These are phyloP conservation scores for Lecanicillium sp. DNA, from an alignment of 2,329 filamentous ascomycete species.

Conservation along the genomic window DNA sequence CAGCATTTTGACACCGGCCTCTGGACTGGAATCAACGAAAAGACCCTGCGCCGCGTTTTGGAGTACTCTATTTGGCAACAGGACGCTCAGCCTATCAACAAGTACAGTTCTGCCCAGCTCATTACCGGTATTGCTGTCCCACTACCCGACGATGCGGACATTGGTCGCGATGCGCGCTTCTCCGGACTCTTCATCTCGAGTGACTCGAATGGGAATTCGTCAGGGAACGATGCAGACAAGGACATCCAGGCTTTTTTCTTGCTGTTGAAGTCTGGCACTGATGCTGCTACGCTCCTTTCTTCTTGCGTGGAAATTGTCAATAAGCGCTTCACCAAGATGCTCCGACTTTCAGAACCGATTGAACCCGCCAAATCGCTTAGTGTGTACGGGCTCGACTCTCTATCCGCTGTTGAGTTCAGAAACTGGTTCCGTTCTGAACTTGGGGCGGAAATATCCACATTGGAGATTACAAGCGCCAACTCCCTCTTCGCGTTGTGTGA, in stretches of 20 bases:
- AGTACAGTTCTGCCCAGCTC: constrained; percentile 15
- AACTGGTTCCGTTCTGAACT: constrained; percentile 18
- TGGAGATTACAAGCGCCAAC: constrained; percentile 20
- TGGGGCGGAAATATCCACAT: constrained; percentile 15
- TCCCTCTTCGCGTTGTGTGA: constrained; percentile 17
- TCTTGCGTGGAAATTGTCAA: constrained; percentile 14
- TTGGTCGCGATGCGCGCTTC: constrained; percentile 18
- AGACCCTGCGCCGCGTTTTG: constrained; percentile 18
- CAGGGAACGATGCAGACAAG: constrained; percentile 7
- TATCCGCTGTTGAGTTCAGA: constrained; percentile 21
- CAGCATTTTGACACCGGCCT: constrained; percentile 7
- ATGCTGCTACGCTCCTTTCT: constrained; percentile 9
- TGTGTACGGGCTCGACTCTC: constrained; percentile 20
- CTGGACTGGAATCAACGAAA: constrained; percentile 19
- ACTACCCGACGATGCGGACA: constrained; percentile 14
- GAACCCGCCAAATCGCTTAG: constrained; percentile 16
- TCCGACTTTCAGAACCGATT: constrained; percentile 17
- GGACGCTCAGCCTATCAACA: constrained; percentile 12
- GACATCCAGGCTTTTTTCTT: constrained; percentile 11
- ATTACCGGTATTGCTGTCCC: constrained; percentile 17
- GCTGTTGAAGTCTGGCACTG: constrained; percentile 7
- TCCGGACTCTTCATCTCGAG: constrained; percentile 8
- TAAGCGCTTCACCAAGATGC: constrained; percentile 14
- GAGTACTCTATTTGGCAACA: constrained; percentile 19
- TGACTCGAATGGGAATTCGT: constrained; percentile 4